Evolutionary conservation across 768 basidiomycete genomes (phyloP), one percentile per base, ranked within the genome.

Genomic region (Tephrocybe rancida): DNA sequence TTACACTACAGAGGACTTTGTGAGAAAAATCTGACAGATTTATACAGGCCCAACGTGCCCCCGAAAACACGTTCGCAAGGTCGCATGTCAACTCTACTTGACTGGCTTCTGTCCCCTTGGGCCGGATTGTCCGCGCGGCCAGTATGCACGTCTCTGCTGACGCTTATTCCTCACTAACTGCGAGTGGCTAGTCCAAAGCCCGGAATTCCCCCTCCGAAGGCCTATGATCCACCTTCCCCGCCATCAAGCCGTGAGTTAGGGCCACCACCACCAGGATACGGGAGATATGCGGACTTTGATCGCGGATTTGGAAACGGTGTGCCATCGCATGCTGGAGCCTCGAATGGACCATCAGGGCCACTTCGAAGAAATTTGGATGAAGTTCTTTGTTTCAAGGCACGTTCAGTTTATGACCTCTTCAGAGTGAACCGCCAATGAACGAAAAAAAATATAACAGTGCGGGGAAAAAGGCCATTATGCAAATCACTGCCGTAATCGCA

Each of bases 381-480:
- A 46, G 91, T 95, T 16, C 73, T 89, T 38, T 95, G 93, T 65
- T 92, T 93, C 78, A 95, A 92, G 82, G 89, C 86, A 66, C 53
- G 77, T 45, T 5, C 47, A 5, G 8, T 42, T 50, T 34, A 47
- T 3, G 22, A 5, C 37, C 7, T 37, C n/a, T 7, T 16, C 37
- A 50, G 35, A 39, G 26, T 32, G 27, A 50, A 25, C 51, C 48
- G 48, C 44, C 52, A 30, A n/a, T n/a, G n/a, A n/a, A n/a, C n/a
- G n/a, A n/a, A n/a, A 47, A 29, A 60, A 4, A 39, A 52, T 49
- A 45, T 52, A 59, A 5, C 57, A 93, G 87, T 97, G 95, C 64
- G 92, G 92, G 32, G 87, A 92, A 68, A 88, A 89, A 60, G 96
- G 96, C 1, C 96, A 98, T 66, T 96, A 96, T 65, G 95, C 95